phyloP scores from a whole-genome alignment of 129 eudicot genomes.

The Heracleum sosnowskyi region DNA sequence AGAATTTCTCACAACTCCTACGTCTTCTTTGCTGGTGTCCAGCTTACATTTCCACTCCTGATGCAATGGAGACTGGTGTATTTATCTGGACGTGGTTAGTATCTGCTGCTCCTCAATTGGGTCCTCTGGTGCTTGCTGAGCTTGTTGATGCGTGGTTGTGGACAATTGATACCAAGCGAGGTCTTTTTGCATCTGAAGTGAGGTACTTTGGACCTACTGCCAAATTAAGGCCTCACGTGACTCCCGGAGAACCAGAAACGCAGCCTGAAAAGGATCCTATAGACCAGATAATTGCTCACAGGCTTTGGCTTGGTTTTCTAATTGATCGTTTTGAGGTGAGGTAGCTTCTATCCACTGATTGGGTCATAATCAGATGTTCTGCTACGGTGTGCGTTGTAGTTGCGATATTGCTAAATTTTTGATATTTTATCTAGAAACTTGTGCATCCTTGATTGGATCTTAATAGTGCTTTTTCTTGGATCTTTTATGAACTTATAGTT shows the following conservation, averaged over 20 bases:
- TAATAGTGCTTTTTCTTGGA: not conserved
- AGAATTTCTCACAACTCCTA: conserved; percentile 88
- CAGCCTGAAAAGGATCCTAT: conserved; percentile 86
- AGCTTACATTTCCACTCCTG: conserved; percentile 83
- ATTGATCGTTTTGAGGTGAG: conserved; percentile 95
- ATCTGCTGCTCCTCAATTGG: conserved; percentile 92
- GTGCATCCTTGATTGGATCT: not conserved
- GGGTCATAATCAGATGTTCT: not conserved
- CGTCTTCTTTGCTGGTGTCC: conserved; percentile 99
- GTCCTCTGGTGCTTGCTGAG: conserved; percentile 91
- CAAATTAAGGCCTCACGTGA: conserved; percentile 82
- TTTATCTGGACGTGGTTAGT: conserved; percentile 98
- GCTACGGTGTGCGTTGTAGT: not conserved
- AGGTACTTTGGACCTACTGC: conserved; percentile 90
- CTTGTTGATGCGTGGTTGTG: conserved; percentile 99
- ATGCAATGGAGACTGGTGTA: conserved; percentile 97
- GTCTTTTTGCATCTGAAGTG: conserved; percentile 86
- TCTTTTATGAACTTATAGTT: not conserved
- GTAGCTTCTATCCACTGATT: not conserved
- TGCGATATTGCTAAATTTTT: not conserved
- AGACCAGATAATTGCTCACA: conserved; percentile 88
- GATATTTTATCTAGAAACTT: not conserved
- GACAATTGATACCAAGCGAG: conserved; percentile 94
- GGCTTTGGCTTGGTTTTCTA: conserved; percentile 95
- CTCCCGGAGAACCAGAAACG: conserved; percentile 83